phyloP scores from a whole-genome alignment of 2,329 filamentous ascomycete genomes.

The Pleoardoris graminearum region DNA sequence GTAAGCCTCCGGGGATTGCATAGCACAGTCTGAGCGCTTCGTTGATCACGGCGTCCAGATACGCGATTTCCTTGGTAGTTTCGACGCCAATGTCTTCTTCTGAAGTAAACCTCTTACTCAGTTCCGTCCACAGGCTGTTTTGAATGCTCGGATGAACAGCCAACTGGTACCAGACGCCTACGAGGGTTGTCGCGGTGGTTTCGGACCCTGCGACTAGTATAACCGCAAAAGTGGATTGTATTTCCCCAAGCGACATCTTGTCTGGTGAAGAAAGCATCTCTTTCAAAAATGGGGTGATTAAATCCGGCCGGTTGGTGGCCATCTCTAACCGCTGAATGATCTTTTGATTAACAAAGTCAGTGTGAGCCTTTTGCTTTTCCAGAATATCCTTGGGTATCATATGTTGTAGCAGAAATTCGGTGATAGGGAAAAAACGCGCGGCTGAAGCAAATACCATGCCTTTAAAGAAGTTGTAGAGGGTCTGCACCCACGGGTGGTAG shows the following conservation, averaged over 20 bases:
- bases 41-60: conserved; percentile 14
- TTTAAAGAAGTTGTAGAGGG: conserved; percentile 13
- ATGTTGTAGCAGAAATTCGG: not conserved
- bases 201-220: conserved; percentile 13
- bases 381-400: not conserved
- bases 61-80: conserved; percentile 9
- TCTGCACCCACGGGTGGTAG: conserved; percentile 19
- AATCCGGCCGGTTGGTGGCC: conserved; percentile 10
- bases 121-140: conserved; percentile 7
- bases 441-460: conserved; percentile 13
- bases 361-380: conserved; percentile 5
- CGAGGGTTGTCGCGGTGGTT: conserved; percentile 10
- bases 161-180: conserved; percentile 6
- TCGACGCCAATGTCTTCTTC: conserved; percentile 8
- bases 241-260: conserved; percentile 11
- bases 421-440: conserved; percentile 1
- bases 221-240: conserved; percentile 11
- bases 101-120: conserved; percentile 6
- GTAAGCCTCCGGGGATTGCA: conserved; percentile 8
- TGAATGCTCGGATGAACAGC: not conserved
- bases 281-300: conserved; percentile 12
- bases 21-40: conserved; percentile 9
- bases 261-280: conserved; percentile 8
- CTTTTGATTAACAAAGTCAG: conserved; percentile 8
- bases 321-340: conserved; percentile 12